Conservation (phyloP, 2,329 filamentous ascomycete species). For the Cytospora schulzeri region DNA sequence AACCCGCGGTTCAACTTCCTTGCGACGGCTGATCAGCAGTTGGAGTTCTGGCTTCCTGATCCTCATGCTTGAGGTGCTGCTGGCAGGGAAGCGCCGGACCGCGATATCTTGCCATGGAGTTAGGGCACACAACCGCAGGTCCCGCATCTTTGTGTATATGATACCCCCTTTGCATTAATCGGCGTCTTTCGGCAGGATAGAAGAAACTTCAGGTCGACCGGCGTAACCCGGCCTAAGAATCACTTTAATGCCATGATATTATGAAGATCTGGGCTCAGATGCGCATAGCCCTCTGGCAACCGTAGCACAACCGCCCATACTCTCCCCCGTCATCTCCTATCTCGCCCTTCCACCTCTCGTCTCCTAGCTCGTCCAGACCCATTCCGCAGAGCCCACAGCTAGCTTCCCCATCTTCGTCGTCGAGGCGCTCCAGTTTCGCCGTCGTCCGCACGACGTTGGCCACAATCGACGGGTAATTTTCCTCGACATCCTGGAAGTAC, state of each 20-base stretch:
- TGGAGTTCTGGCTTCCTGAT: conserved; percentile 78
- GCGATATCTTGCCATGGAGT: conserved; percentile 16
- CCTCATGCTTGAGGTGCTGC: conserved; percentile 49
- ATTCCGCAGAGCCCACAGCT: conserved; percentile 72
- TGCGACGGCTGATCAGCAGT: conserved; percentile 83
- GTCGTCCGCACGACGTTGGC: conserved; percentile 93
- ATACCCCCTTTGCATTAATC: conserved; percentile 26
- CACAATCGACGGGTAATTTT: conserved; percentile 86
- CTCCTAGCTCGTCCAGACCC: conserved; percentile 63
- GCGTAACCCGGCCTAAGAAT: not conserved
- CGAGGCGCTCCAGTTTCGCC: conserved; percentile 68
- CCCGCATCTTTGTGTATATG: conserved; percentile 25
- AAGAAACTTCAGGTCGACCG: not conserved
- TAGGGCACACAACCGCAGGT: conserved; percentile 17
- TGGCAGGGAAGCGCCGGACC: not conserved
- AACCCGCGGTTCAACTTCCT: conserved; percentile 93
- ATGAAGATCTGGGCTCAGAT: conserved; percentile 42
- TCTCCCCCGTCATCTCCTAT: conserved; percentile 49
- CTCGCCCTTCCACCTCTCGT: conserved; percentile 65
- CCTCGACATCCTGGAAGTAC: conserved; percentile 86
- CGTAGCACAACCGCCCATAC: conserved; percentile 64
- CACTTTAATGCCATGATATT: not conserved
- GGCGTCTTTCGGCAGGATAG: conserved; percentile 7
- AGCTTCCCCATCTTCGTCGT: conserved; percentile 36
- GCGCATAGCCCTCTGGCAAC: conserved; percentile 67